A percentile compares a stretch with the other conserved stretches of the same genome.
Evolutionary conservation across 2,329 filamentous ascomycete species (phyloP).

Genomic region (Dothistroma septosporum): DNA sequence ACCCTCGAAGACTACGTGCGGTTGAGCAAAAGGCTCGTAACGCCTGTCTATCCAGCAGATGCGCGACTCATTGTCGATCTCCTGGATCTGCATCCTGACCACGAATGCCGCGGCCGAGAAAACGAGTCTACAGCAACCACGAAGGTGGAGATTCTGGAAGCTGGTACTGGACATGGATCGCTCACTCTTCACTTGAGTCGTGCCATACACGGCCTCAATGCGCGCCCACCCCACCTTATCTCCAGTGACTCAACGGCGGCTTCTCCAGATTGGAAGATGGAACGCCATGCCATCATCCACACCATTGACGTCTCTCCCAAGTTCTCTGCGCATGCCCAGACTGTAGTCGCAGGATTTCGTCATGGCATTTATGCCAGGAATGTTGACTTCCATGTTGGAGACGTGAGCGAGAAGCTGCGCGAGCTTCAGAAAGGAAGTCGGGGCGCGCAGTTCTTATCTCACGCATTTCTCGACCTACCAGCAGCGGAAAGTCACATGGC

Average conservation of each 20-base stretch:
- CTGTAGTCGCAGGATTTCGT: slow-evolving; percentile 63
- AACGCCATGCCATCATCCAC: slow-evolving; percentile 66
- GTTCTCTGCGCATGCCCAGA: slow-evolving; percentile 61
- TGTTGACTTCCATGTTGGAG: slow-evolving; percentile 69
- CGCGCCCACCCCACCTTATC: slow-evolving; percentile 39
- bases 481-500: slow-evolving; percentile 53
- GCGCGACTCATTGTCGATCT: slow-evolving; percentile 70
- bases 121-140: background rate
- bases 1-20: slow-evolving; percentile 70
- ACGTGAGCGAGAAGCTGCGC: slow-evolving; percentile 60
- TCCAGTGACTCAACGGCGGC: slow-evolving; percentile 14
- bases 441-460: slow-evolving; percentile 57
- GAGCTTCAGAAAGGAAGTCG: slow-evolving; percentile 45
- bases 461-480: slow-evolving; percentile 71
- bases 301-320: slow-evolving; percentile 63
- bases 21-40: slow-evolving; percentile 65
- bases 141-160: slow-evolving; percentile 70
- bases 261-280: slow-evolving; percentile 15
- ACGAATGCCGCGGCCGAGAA: slow-evolving; percentile 13
- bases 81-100: slow-evolving; percentile 65
- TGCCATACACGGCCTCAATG: slow-evolving; percentile 70
- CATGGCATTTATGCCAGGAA: slow-evolving; percentile 65
- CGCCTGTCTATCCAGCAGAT: slow-evolving; percentile 73
- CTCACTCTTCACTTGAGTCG: slow-evolving; percentile 71
- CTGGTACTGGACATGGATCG: slow-evolving; percentile 79